A percentile compares a stretch with the other conserved stretches of the same genome.
These are phyloP conservation scores for Phytophthora brassicae DNA, from an alignment of 352 stramenopile genomes.

Conservation along the genomic window DNA sequence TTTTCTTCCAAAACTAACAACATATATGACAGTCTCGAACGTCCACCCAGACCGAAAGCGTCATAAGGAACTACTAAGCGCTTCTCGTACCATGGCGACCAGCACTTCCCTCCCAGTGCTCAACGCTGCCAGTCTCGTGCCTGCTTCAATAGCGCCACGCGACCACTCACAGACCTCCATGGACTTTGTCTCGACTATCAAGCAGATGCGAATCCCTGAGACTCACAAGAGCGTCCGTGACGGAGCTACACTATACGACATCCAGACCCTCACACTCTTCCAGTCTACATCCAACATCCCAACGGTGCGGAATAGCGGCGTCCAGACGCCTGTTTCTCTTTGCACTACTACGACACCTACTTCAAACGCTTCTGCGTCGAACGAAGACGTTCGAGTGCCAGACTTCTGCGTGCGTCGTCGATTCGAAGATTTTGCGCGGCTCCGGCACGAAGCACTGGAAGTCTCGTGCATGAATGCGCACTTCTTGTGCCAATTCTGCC, in stretches of 20 bases:
- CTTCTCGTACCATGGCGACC: not conserved
- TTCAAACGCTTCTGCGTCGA: conserved; percentile 11
- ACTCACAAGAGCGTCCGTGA: conserved; percentile 28
- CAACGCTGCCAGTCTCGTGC: conserved; percentile 14
- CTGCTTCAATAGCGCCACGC: conserved; percentile 11
- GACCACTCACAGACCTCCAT: conserved; percentile 18
- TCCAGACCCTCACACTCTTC: conserved; percentile 34
- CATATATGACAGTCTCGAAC: conserved; percentile 13
- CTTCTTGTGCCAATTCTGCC: conserved; percentile 54
- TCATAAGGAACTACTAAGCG: conserved; percentile 15
- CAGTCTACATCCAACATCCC: conserved; percentile 28
- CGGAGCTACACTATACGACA: conserved; percentile 37
- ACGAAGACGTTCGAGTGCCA: conserved; percentile 13
- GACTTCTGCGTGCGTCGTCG: conserved; percentile 25
- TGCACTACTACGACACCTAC: conserved; percentile 6
- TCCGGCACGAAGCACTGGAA: conserved; percentile 29
- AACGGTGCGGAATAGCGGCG: conserved; percentile 16
- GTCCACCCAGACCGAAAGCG: not conserved
- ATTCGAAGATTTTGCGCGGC: conserved; percentile 32
- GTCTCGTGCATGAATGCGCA: conserved; percentile 41
- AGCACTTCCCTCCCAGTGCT: conserved; percentile 12
- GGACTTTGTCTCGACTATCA: conserved; percentile 42
- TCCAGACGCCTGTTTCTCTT: not conserved
- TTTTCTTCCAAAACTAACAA: not conserved
- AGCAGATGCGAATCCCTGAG: conserved; percentile 37